These are phyloP conservation scores for Fraxinus ornus DNA, from an alignment of 305 asterid genomes.

Conservation along the genomic window DNA sequence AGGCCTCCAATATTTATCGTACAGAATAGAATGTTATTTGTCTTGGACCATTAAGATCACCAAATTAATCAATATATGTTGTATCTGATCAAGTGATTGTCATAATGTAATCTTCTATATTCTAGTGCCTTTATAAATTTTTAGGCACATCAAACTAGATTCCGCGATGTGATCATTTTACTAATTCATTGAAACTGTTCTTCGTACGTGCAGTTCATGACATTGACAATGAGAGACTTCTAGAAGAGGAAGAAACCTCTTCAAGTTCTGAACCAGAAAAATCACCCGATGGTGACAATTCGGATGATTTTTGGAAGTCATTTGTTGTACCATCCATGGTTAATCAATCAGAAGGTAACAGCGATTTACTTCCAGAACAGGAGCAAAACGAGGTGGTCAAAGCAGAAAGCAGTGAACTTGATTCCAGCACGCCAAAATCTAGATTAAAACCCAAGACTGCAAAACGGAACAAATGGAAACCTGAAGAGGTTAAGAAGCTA, in stretches of 20 bases:
- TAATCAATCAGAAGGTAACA: conserved; percentile 18
- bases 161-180: not conserved
- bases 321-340: conserved; percentile 36
- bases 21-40: not conserved
- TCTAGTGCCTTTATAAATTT: not conserved
- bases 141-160: conserved; percentile 10
- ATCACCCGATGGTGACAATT: conserved; percentile 31
- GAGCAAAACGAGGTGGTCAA: conserved; percentile 31
- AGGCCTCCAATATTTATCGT: not conserved
- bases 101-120: not conserved
- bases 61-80: not conserved
- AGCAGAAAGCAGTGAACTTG: conserved; percentile 43
- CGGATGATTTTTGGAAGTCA: conserved; percentile 58
- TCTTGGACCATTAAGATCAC: not conserved
- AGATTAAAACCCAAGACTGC: conserved; percentile 43
- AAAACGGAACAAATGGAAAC: conserved; percentile 88
- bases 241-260: conserved; percentile 40
- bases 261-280: conserved; percentile 36
- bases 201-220: conserved; percentile 41
- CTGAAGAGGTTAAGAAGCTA: conserved; percentile 78
- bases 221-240: conserved; percentile 32
- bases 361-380: conserved; percentile 35
- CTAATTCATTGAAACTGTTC: conserved; percentile 1
- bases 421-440: conserved; percentile 42
- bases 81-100: conserved; percentile 7